Percentiles rank a stretch among this genome's conserved stretches.
These are phyloP conservation scores for Phytophthora boehmeriae DNA, from an alignment of 352 stramenopile species.

Conservation along the genomic window DNA sequence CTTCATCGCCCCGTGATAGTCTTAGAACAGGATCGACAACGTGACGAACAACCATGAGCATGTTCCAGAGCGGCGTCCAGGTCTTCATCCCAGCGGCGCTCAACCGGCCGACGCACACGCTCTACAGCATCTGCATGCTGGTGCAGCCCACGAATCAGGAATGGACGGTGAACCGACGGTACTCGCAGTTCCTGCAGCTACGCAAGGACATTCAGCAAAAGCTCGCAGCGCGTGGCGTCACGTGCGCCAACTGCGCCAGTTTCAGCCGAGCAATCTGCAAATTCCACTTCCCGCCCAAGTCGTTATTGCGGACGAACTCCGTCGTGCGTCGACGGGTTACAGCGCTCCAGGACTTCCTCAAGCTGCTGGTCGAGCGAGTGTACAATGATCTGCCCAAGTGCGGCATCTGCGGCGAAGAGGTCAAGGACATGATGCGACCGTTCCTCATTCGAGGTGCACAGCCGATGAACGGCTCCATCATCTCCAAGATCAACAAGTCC, in stretches of 20 bases:
- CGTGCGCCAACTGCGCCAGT: conserved; percentile 67
- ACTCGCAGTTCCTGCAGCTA: conserved; percentile 87
- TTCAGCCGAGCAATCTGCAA: conserved; percentile 66
- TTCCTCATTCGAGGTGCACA: conserved; percentile 83
- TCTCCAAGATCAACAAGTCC: conserved; percentile 76
- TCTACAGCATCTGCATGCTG: conserved; percentile 85
- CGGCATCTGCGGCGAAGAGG: conserved; percentile 62
- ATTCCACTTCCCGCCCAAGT: conserved; percentile 73
- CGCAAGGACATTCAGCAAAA: conserved; percentile 66
- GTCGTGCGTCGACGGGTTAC: conserved; percentile 72
- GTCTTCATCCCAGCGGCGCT: conserved; percentile 85
- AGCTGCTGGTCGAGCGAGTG: conserved; percentile 66
- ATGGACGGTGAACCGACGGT: conserved; percentile 86
- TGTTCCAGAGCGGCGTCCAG: conserved; percentile 65
- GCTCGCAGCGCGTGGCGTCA: conserved; percentile 38
- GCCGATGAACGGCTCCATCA: conserved; percentile 70
- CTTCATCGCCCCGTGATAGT: neutral
- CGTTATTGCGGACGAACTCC: conserved; percentile 71
- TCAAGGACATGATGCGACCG: conserved; percentile 74
- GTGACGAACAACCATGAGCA: conserved; percentile 15
- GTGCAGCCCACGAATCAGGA: conserved; percentile 82
- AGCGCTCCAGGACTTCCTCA: conserved; percentile 74
- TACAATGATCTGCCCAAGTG: conserved; percentile 85
- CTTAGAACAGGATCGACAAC: neutral
- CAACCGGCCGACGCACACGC: conserved; percentile 81